Evolutionary conservation across 2,329 filamentous ascomycete genomes (phyloP).

Genomic region (Ophiostoma ulmi): DNA sequence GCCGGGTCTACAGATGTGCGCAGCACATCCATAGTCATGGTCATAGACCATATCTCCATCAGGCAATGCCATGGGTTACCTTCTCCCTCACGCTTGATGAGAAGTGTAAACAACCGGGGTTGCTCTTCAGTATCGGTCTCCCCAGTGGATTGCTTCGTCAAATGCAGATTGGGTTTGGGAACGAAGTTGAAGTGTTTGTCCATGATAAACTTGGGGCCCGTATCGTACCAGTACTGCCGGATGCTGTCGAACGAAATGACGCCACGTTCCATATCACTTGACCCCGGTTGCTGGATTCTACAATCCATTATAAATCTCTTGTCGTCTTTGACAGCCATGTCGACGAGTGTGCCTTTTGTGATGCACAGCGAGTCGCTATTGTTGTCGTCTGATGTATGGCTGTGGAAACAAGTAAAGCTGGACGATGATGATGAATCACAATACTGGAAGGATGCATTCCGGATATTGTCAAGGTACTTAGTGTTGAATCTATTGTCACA

Average conservation of each 20-base stretch:
- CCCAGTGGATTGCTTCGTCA: background rate
- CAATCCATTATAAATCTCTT: constrained; percentile 21
- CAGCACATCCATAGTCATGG: constrained; percentile 27
- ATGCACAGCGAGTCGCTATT: constrained; percentile 25
- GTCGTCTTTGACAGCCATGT: background rate
- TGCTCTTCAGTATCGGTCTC: background rate
- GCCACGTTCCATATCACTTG: constrained; percentile 13
- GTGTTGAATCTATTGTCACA: constrained; percentile 25
- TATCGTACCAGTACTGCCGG: constrained; percentile 26
- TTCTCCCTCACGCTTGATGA: constrained; percentile 27
- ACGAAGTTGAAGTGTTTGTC: constrained; percentile 19
- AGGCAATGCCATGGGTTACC: constrained; percentile 27
- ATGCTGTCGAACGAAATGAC: constrained; percentile 18
- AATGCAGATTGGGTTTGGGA: background rate
- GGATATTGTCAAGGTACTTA: constrained; percentile 24
- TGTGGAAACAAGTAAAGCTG: constrained; percentile 27
- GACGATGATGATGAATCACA: constrained; percentile 19
- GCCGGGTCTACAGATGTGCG: constrained; percentile 21
- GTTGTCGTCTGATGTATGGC: constrained; percentile 8
- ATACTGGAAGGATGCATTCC: constrained; percentile 23
- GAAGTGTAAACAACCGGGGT: constrained; percentile 17
- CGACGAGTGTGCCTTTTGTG: constrained; percentile 17
- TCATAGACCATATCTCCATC: constrained; percentile 27
- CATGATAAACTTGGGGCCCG: constrained; percentile 24
- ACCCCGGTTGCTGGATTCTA: constrained; percentile 15